Evolutionary conservation across 495 filamentous ascomycete genomes (phyloP).

Genomic region (Penicillium samsonianum): DNA sequence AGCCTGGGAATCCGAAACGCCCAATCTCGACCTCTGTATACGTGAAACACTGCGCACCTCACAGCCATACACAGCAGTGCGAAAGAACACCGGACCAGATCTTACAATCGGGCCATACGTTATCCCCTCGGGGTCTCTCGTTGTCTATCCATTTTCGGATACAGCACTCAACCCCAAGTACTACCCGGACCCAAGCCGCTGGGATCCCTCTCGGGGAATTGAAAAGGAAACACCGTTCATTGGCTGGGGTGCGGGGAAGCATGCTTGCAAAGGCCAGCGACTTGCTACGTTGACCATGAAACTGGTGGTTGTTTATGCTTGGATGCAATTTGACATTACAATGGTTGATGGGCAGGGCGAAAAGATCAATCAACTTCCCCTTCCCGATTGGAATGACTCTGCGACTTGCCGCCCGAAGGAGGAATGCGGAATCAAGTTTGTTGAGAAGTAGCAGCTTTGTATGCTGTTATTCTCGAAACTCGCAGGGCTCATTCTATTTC

Average conservation of each 20-base stretch:
- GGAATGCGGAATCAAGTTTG: constrained; percentile 3
- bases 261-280: constrained; percentile 16
- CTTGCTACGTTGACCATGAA: constrained; percentile 14
- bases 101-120: constrained; percentile 1
- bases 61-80: constrained; percentile 14
- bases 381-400: constrained; percentile 13
- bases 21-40: constrained; percentile 13
- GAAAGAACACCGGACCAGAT: constrained; percentile 13
- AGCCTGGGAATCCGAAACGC: constrained; percentile 14
- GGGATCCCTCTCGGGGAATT: constrained; percentile 10
- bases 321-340: constrained; percentile 2
- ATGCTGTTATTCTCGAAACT: too few species aligned
- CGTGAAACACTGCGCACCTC: constrained; percentile 14
- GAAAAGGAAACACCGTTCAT: constrained; percentile 6
- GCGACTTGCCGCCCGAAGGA: constrained; percentile 13
- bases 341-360: constrained; percentile 6
- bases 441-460: background rate
- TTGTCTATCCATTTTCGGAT: constrained; percentile 14
- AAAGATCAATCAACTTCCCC: constrained; percentile 1
- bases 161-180: constrained; percentile 5
- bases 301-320: constrained; percentile 4
- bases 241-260: constrained; percentile 13
- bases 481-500: too few species aligned
- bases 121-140: constrained; percentile 10
- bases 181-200: constrained; percentile 7